Conservation (phyloP, 2,329 filamentous ascomycete species). For the Diaporthe vexans region DNA sequence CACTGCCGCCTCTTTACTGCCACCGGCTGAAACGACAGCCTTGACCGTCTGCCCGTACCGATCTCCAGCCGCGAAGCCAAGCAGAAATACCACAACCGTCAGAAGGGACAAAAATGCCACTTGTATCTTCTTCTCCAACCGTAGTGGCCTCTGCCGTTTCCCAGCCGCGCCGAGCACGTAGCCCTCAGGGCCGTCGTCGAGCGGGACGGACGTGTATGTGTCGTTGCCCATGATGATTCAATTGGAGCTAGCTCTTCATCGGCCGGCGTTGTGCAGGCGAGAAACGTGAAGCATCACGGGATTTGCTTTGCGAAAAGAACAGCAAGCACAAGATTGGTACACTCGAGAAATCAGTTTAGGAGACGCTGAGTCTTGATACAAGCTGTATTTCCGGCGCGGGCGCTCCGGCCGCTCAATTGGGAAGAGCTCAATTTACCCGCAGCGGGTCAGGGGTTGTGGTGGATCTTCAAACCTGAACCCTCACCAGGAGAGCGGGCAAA, state of each 20-base stretch:
- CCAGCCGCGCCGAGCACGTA: constrained; percentile 23
- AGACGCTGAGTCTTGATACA: constrained; percentile 15
- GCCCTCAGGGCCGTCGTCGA: constrained; percentile 18
- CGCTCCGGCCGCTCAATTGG: constrained; percentile 22
- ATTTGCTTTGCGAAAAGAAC: neutral
- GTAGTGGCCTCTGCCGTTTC: neutral
- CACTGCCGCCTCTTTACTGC: neutral
- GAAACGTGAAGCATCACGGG: neutral
- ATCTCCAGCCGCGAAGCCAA: constrained; percentile 36
- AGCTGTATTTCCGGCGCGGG: constrained; percentile 23
- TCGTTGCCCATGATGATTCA: constrained; percentile 32
- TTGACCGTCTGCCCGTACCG: constrained; percentile 28
- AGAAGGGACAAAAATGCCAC: neutral
- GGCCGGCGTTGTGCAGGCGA: neutral
- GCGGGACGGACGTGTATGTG: constrained; percentile 12
- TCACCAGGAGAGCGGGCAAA: neutral
- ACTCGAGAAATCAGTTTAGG: neutral
- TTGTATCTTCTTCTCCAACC: constrained; percentile 22
- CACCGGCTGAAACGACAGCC: neutral
- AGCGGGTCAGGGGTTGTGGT: constrained; percentile 25
- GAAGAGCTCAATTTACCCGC: constrained; percentile 24
- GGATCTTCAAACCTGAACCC: constrained; percentile 6
- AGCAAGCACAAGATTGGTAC: neutral
- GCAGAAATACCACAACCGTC: constrained; percentile 3
- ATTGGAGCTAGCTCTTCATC: neutral